Base-by-base conservation (phyloP, 1,284 basidiomycete species). In the Heterobasidion irregulare region DNA sequence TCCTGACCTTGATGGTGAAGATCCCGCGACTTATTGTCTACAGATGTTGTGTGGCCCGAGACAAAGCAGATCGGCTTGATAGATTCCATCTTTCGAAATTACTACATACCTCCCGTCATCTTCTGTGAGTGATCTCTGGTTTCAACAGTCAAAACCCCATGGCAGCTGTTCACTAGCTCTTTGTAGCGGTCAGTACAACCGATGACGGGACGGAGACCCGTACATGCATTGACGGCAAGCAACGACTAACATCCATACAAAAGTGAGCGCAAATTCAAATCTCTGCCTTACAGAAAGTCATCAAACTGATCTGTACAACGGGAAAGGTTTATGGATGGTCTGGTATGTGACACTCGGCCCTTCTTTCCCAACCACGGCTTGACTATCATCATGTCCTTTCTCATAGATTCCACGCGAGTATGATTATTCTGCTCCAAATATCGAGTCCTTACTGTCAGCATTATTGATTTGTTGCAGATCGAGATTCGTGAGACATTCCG, bases 161-260 rank as follows among this genome's bases (percentile, higher is more conserved):
- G 18, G 43, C 15, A 2, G 55, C 32, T 66, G 69, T 38, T 64
- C 55, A 15, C 19, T 5, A 26, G 16, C 43, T 56, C 15, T 57
- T 60, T 52, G 5, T 38, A 73, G 71, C 69, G 13, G 68, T 71
- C 9, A 62, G 63, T n/a, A 60, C 61, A 12, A 18, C 68, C 18
- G 77, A 83, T 0, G 85, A 88, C 61, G 87, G 86, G 0, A 70
- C 75, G 0, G 85, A 89, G 61, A 72, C 66, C 0, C 78, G 79
- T 58, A 80, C 81, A 0, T 90, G 86, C 59, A 87, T 90, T n/a
- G 88, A 89, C 62, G 87, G 88, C 8, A 90, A 90, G 65, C 87
- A 90, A 63, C 72, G 88, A 18, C 64, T 90, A 56, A 89, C 88
- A 0, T 86, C 84, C 0, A 82, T 90, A 48, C 75, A 81, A 45